Evolutionary conservation across 768 basidiomycete genomes (phyloP).

Genomic region (Amylocystis lapponica): DNA sequence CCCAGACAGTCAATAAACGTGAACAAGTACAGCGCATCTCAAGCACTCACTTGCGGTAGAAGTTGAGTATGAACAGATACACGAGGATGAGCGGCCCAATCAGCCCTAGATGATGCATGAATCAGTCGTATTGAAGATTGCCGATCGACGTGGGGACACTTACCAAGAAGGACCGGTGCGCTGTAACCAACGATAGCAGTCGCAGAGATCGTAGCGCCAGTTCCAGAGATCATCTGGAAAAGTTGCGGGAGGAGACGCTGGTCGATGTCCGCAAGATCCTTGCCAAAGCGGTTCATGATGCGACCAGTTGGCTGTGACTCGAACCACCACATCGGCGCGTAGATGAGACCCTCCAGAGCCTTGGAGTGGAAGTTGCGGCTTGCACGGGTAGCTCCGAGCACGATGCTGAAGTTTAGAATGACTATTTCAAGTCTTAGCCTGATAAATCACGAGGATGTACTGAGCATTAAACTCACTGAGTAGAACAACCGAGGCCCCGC

Average conservation of each 20-base stretch:
- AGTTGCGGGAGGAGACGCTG: conserved; percentile 29
- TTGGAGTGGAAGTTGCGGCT: conserved; percentile 24
- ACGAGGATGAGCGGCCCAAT: conserved; percentile 23
- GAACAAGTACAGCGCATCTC: background rate
- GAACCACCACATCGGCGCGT: conserved; percentile 87
- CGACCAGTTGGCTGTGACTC: conserved; percentile 80
- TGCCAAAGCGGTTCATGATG: conserved; percentile 88
- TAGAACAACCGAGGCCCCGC: conserved; percentile 12
- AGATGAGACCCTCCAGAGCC: conserved; percentile 68
- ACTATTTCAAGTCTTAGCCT: conserved; percentile 11
- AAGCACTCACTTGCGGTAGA: conserved; percentile 33
- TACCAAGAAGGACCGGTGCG: conserved; percentile 29
- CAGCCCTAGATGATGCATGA: conserved; percentile 1
- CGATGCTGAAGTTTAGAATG: conserved; percentile 19
- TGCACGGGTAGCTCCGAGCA: conserved; percentile 23
- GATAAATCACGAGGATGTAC: background rate
- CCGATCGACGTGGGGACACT: conserved; percentile 25
- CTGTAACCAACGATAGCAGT: conserved; percentile 19
- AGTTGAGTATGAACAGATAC: conserved; percentile 38
- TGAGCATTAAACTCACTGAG: conserved; percentile 12
- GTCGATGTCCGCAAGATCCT: conserved; percentile 49
- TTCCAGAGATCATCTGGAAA: conserved; percentile 21
- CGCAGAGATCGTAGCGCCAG: conserved; percentile 21
- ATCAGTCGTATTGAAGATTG: conserved; percentile 26
- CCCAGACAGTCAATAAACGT: background rate